Conservation (phyloP, 2,329 filamentous ascomycete genomes). For the Aspergillus spinulosporus region DNA sequence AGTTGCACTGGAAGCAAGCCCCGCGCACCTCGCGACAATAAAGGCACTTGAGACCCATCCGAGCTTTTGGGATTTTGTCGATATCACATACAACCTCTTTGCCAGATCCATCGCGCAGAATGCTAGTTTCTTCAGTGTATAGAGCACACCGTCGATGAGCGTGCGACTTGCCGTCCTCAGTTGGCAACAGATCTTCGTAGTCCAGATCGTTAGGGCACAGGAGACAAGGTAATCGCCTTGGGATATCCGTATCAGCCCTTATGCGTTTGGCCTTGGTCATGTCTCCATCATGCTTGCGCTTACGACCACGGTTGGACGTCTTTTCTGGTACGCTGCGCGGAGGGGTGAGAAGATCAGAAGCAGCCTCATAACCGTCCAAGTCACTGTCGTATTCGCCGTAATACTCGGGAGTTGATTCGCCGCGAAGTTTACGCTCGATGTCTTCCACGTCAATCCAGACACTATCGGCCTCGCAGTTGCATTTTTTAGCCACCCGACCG, state of each 20-base stretch:
- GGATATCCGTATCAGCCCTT: conserved; percentile 69
- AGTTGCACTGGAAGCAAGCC: conserved; percentile 95
- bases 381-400: conserved; percentile 61
- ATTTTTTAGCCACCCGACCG: conserved; percentile 93
- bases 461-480: conserved; percentile 93
- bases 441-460: conserved; percentile 98
- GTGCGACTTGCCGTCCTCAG: conserved; percentile 76
- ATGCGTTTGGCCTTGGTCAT: conserved; percentile 73
- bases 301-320: conserved; percentile 61
- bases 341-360: conserved; percentile 74
- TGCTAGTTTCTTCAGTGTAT: conserved; percentile 89
- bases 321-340: conserved; percentile 72
- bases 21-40: conserved; percentile 92
- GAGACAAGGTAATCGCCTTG: conserved; percentile 77
- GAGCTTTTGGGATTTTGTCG: conserved; percentile 78
- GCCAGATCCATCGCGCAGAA: conserved; percentile 67
- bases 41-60: conserved; percentile 87
- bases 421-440: conserved; percentile 89
- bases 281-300: conserved; percentile 65
- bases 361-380: conserved; percentile 61
- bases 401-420: conserved; percentile 65
- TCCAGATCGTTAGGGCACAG: conserved; percentile 89
- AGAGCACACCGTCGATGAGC: conserved; percentile 86
- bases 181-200: conserved; percentile 77
- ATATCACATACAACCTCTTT: conserved; percentile 76